These are phyloP conservation scores for Saccharomycopsis synnaedendra DNA, from an alignment of 805 yeast genomes.

Conservation along the genomic window DNA sequence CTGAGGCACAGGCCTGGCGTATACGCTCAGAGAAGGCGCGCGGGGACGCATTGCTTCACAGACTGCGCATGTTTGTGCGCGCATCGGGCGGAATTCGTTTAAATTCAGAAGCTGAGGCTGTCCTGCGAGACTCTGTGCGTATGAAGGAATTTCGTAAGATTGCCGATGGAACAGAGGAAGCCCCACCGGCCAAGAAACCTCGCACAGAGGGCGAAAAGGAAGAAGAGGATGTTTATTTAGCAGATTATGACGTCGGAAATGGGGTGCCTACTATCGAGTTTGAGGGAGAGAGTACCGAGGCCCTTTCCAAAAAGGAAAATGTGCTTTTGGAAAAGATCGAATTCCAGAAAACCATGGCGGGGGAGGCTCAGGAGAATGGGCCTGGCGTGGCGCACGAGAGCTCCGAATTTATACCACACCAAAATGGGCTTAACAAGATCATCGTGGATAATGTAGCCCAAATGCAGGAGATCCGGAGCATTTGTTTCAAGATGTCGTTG, in stretches of 20 bases:
- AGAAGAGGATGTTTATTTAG: constrained; percentile 54
- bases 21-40: constrained; percentile 69
- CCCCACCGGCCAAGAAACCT: not conserved
- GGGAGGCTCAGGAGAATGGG: constrained; percentile 24
- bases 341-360: constrained; percentile 18
- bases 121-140: constrained; percentile 49
- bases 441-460: constrained; percentile 56
- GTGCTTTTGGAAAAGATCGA: constrained; percentile 19
- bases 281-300: constrained; percentile 38
- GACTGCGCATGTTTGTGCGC: constrained; percentile 50
- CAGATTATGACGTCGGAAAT: constrained; percentile 79
- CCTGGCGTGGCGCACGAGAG: constrained; percentile 16
- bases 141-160: constrained; percentile 45
- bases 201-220: constrained; percentile 27
- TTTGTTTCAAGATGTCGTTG: constrained; percentile 79
- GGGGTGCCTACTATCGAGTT: constrained; percentile 61
- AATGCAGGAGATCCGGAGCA: constrained; percentile 80
- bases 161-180: constrained; percentile 22
- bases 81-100: constrained; percentile 31
- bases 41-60: constrained; percentile 58
- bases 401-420: constrained; percentile 30
- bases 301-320: constrained; percentile 34
- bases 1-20: constrained; percentile 78
- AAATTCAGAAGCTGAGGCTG: constrained; percentile 59
- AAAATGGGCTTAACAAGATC: constrained; percentile 49